Percentiles rank a stretch among this genome's conserved stretches.
Conservation (phyloP, 129 eudicot species). For the Sambucus nigra region DNA sequence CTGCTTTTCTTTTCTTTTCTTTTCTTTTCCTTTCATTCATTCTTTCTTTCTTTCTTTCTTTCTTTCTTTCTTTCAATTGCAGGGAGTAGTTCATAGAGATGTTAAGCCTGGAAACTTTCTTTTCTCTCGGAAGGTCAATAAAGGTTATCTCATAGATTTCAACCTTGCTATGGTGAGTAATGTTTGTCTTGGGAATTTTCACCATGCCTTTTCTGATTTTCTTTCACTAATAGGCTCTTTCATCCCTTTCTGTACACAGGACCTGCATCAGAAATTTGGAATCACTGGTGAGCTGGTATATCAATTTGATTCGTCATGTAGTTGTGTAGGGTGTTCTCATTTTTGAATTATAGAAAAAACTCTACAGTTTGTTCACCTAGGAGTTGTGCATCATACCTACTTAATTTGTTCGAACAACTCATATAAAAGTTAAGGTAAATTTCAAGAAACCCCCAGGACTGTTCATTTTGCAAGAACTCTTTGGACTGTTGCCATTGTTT, state of each 20-base stretch:
- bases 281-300: constrained; percentile 43
- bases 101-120: constrained; percentile 99
- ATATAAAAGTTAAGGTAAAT: no score
- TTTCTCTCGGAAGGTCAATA: constrained; percentile 48
- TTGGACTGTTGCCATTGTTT: no score
- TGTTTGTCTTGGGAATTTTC: neutral
- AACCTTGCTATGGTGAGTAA: constrained; percentile 86
- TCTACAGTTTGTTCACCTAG: no score
- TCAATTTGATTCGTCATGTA: neutral
- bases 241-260: constrained; percentile 35
- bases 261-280: constrained; percentile 56
- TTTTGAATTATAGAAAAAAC: no score
- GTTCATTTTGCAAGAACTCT: no score
- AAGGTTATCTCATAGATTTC: constrained; percentile 91
- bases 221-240: neutral
- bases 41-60: neutral
- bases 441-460: no score
- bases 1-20: no score
- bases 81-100: constrained; percentile 98
- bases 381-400: no score
- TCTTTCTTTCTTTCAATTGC: constrained; percentile 30
- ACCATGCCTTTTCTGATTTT: neutral
- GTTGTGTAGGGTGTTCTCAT: no score
- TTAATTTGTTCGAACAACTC: no score
- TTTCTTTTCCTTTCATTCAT: neutral